Base-by-base conservation (phyloP, 306 rosid genomes). In the Prunus dulcis region DNA sequence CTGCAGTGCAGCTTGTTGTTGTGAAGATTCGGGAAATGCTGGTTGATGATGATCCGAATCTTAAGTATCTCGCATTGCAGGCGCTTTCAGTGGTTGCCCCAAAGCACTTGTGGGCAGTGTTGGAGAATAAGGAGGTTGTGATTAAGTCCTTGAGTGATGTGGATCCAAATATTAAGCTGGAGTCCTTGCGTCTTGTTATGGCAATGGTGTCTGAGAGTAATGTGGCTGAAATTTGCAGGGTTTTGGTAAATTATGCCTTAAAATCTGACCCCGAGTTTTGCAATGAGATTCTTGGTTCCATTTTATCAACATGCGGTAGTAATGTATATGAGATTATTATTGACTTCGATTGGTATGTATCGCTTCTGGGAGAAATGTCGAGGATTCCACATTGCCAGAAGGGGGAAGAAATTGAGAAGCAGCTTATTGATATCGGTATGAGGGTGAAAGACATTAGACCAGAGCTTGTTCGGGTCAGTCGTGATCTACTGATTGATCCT, bases 331-430 rank as follows among this genome's bases (percentile, higher is more conserved):
- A 90, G 89, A 89, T 92, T 9, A 76, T 95, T 71, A 49, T 87
- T 18, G 98, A 95, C 85, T 92, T 95, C 27, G 97, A 95, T 79
- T 92, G 98, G 97, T 95, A 92, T 74, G 93, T 90, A 34, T 83
- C 87, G 0, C 96, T 92, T 74, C 82, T 95, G 66, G 97, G 97
- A 69, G 99, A 92, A 60, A 90, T 95, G 91, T 72, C 97, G 0
- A 88, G 89, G 67, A 91, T 95, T 76, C 97, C 89, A 51, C 89
- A 88, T 79, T 95, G 97, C 86, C 92, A 80, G 71, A 84, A 83
- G 76, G 97, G 96, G 62, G 96, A 84, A 70, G 99, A 95, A 80
- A 92, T 95, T 77, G 97, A 92, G 86, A 87, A 76, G 61, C 97
- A 95, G 85, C 91, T 95, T 11, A 72, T 90, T 81, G 98, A 95